Base-by-base conservation (phyloP, 148 eudicot genomes). In the Euryodendron excelsum region DNA sequence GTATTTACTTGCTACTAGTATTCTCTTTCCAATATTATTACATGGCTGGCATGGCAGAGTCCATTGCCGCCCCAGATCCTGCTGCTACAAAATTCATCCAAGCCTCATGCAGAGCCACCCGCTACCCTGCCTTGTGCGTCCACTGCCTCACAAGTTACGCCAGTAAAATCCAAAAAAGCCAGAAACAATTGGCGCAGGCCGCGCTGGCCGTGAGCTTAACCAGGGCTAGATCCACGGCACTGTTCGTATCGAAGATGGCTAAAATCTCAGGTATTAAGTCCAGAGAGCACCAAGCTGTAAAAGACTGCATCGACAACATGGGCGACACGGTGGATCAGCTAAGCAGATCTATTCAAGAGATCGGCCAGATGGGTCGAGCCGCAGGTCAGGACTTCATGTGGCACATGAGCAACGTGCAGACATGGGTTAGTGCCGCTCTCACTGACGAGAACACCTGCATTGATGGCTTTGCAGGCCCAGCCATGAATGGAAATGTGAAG, bases 371-470 rank as follows among this genome's bases (percentile, higher is more conserved):
- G 78, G 80, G 83, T 1, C 78, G 48, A 9, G 47, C 53, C 4
- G 56, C 69, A 0, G 83, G 81, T 0, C 87, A 83, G 77, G 88
- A 88, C 25, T 91, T 91, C 59, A 41, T 53, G 85, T 90, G 90
- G 90, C 90, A 83, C 65, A 81, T 87, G 79, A 88, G 87, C 80
- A 90, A 90, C 69, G 90, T 88, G 39, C 84, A 90, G 78, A 90
- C 90, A 0, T 90, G 94, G 94, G 94, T 88, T 25, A 86, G 94
- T 74, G 80, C 90, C 34, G 91, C 94, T 0, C 64, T 90, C 28
- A 90, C 94, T 30, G 83, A 87, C 59, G 78, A 74, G 37, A 81
- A 82, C 72, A 88, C 88, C 72, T 90, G 94, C 73, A 66, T 86
- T 39, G 91, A 84, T 33, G 94, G 91, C 47, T 81, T 90, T 50